A percentile compares a stretch with the other conserved stretches of the same genome.
phyloP scores from a whole-genome alignment of 2,329 filamentous ascomycete genomes.

The Sporothrix mexicana region DNA sequence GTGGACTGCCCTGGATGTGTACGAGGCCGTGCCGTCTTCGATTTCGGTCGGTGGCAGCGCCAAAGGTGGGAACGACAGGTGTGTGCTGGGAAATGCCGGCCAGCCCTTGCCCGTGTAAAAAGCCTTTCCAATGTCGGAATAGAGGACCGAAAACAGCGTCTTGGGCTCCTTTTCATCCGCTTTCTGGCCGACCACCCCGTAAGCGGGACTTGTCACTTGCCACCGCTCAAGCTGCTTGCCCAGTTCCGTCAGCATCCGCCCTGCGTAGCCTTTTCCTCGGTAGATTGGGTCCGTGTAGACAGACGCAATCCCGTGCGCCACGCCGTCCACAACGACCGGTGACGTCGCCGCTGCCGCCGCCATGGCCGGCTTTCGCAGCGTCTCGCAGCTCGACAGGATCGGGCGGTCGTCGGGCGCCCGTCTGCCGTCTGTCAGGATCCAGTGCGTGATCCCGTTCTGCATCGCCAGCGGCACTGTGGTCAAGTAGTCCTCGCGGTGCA shows the following conservation, averaged over 20 bases:
- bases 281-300: constrained; percentile 75
- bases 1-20: constrained; percentile 33
- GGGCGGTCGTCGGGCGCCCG: constrained; percentile 52
- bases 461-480: constrained; percentile 62
- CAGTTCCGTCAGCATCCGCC: constrained; percentile 73
- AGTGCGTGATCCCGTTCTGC: constrained; percentile 64
- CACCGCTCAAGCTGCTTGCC: constrained; percentile 51
- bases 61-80: constrained; percentile 66
- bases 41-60: background rate
- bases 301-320: constrained; percentile 76
- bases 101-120: constrained; percentile 83
- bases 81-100: constrained; percentile 73
- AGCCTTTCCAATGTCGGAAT: constrained; percentile 81
- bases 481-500: constrained; percentile 64
- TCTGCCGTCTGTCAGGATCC: constrained; percentile 64
- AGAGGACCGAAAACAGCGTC: constrained; percentile 76
- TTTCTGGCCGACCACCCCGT: constrained; percentile 35
- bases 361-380: constrained; percentile 62
- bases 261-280: constrained; percentile 76
- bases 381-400: constrained; percentile 69
- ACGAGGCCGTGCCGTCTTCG: background rate
- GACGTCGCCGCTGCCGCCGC: constrained; percentile 38
- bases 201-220: constrained; percentile 43
- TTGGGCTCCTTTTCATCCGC: constrained; percentile 35
- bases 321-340: constrained; percentile 53